phyloP scores from a whole-genome alignment of 176 grass and related monocot species.

The Otatea glauca region DNA sequence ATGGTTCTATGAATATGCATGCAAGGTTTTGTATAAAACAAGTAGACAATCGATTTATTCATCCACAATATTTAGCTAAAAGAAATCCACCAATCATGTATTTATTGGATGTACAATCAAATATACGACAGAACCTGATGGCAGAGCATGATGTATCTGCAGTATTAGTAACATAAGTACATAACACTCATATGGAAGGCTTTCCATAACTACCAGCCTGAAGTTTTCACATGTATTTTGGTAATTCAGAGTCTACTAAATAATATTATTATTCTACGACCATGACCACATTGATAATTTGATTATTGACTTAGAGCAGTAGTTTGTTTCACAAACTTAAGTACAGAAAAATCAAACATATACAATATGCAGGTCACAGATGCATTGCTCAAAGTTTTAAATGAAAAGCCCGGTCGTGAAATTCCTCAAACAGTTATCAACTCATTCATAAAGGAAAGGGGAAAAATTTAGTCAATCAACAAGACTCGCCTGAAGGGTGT shows the following conservation, averaged over 20 bases:
- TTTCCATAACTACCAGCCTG: constrained; percentile 17
- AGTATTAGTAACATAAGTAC: too few species aligned
- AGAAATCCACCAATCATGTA: background rate
- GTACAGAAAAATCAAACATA: background rate
- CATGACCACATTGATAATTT: constrained; percentile 5
- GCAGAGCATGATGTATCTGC: background rate
- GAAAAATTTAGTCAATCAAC: constrained; percentile 27
- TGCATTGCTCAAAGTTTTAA: background rate
- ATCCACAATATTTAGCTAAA: background rate
- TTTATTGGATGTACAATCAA: background rate
- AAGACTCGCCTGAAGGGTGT: constrained; percentile 77
- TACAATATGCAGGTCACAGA: constrained; percentile 1
- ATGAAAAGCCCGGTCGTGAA: background rate
- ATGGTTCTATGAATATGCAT: background rate
- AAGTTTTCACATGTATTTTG: background rate
- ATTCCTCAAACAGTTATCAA: background rate
- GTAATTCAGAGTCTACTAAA: background rate
- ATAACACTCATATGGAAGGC: background rate
- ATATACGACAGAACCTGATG: background rate
- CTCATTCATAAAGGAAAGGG: background rate
- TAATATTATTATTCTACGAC: background rate
- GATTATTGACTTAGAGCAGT: constrained; percentile 8
- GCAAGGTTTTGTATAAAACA: background rate
- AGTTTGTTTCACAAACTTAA: constrained; percentile 29
- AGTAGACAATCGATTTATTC: background rate